phyloP scores from a whole-genome alignment of 345 rosid genomes.

The Populus alba region DNA sequence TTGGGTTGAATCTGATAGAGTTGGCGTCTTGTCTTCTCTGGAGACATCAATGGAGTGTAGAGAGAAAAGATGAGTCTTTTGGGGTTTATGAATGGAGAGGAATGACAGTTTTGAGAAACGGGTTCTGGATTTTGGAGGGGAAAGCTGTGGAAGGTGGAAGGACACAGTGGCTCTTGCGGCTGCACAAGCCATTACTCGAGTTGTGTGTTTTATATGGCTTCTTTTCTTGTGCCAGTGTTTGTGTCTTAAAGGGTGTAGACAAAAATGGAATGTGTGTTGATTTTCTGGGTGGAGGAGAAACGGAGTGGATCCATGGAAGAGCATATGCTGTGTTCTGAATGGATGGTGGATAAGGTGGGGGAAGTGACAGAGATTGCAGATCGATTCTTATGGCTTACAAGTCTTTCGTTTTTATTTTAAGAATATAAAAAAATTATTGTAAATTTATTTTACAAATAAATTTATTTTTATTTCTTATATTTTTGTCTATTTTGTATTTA shows the following conservation, averaged over 20 bases:
- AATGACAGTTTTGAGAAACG: conserved; percentile 28
- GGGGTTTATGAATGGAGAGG: conserved; percentile 21
- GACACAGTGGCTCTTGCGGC: conserved; percentile 54
- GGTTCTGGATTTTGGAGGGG: conserved; percentile 17
- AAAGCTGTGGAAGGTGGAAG: conserved; percentile 40
- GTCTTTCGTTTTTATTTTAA: no score
- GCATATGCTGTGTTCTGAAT: conserved; percentile 26
- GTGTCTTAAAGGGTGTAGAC: not conserved
- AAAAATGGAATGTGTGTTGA: not conserved
- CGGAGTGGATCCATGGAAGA: conserved; percentile 40
- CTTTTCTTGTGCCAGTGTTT: not conserved
- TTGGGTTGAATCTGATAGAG: conserved; percentile 33
- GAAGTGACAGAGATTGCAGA: not conserved
- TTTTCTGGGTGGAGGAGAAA: conserved; percentile 40
- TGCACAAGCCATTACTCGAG: conserved; percentile 59
- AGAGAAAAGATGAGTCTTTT: conserved; percentile 18
- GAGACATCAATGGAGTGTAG: conserved; percentile 61
- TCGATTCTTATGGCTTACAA: not conserved
- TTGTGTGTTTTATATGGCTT: not conserved
- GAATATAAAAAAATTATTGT: no score
- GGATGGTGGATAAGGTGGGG: conserved; percentile 11
- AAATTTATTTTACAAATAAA: no score
- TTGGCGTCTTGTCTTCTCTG: conserved; percentile 59
- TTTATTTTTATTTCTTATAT: no score
- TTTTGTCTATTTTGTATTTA: no score